Conservation (phyloP, 176 grass and related monocot genomes). For the Ensete glaucum region DNA sequence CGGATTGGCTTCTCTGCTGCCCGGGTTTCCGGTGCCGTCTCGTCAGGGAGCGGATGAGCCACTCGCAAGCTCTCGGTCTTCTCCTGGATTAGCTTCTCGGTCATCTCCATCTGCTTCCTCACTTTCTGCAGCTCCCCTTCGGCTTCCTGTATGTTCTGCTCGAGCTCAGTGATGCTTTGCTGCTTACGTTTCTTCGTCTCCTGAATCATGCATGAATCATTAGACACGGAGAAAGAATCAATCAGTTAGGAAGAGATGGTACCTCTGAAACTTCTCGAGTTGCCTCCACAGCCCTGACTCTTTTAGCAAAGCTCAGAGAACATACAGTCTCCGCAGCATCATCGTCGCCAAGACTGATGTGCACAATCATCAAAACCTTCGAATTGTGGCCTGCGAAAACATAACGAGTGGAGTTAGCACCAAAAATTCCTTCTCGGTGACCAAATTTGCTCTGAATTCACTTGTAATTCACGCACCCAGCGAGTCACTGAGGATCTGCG, state of each 20-base stretch:
- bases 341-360: constrained; percentile 59
- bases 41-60: constrained; percentile 12
- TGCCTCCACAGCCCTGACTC: constrained; percentile 60
- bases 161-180: constrained; percentile 41
- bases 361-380: constrained; percentile 89
- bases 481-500: constrained; percentile 86
- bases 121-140: constrained; percentile 52
- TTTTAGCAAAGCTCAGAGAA: constrained; percentile 64
- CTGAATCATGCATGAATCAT: constrained; percentile 25
- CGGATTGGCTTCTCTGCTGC: constrained; percentile 23
- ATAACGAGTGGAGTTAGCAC: background rate
- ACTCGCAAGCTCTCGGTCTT: constrained; percentile 30
- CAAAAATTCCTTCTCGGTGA: background rate
- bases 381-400: constrained; percentile 45
- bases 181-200: constrained; percentile 59
- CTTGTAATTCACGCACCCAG: constrained; percentile 37
- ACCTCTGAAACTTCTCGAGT: constrained; percentile 59
- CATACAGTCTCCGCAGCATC: constrained; percentile 71
- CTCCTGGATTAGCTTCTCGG: constrained; percentile 39
- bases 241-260: constrained; percentile 11
- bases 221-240: constrained; percentile 1
- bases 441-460: background rate
- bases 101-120: constrained; percentile 44
- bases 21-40: constrained; percentile 28
- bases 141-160: constrained; percentile 36